phyloP scores from a whole-genome alignment of 139 green algal species.

The Deuterostichococcus epilithicus region DNA sequence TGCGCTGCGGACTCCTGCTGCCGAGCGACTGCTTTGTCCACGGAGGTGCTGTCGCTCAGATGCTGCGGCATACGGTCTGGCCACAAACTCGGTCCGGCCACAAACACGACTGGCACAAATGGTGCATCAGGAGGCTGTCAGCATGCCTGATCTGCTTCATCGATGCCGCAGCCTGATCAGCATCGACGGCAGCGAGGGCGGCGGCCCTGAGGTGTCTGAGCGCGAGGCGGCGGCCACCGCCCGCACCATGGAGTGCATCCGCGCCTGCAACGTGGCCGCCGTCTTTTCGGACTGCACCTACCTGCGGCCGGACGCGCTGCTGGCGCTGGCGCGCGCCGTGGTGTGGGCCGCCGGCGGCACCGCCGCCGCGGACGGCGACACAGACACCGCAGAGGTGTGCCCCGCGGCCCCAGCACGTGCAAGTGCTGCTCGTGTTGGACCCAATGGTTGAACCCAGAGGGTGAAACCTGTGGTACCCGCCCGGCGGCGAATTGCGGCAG shows the following conservation, averaged over 20 bases:
- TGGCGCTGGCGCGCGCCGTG: constrained; percentile 77
- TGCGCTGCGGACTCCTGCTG: too few relatives aligned
- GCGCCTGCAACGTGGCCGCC: constrained; percentile 75
- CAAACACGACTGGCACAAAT: too few relatives aligned
- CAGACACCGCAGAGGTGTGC: constrained; percentile 49
- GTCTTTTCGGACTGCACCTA: constrained; percentile 88
- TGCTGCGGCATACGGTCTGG: too few relatives aligned
- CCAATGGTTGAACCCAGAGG: too few relatives aligned
- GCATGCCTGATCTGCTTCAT: too few relatives aligned
- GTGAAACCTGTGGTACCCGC: too few relatives aligned
- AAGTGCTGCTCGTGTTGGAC: too few relatives aligned
- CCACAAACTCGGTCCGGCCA: too few relatives aligned
- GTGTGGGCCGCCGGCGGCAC: constrained; percentile 56
- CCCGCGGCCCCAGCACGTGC: neutral
- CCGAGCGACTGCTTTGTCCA: too few relatives aligned
- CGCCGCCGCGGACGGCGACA: constrained; percentile 35
- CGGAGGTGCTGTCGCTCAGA: too few relatives aligned
- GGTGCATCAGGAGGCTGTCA: too few relatives aligned
- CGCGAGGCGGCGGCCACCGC: constrained; percentile 39
- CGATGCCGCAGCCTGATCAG: constrained; percentile 41
- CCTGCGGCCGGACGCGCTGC: constrained; percentile 70
- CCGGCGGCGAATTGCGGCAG: too few relatives aligned
- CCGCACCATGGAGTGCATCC: constrained; percentile 36
- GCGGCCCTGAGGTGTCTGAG: constrained; percentile 15
- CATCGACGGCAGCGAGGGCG: constrained; percentile 36